A percentile compares a stretch with the other conserved stretches of the same genome.
Evolutionary conservation across 2,329 filamentous ascomycete genomes (phyloP).

Genomic region (Mycosphaerelloides madeirae): DNA sequence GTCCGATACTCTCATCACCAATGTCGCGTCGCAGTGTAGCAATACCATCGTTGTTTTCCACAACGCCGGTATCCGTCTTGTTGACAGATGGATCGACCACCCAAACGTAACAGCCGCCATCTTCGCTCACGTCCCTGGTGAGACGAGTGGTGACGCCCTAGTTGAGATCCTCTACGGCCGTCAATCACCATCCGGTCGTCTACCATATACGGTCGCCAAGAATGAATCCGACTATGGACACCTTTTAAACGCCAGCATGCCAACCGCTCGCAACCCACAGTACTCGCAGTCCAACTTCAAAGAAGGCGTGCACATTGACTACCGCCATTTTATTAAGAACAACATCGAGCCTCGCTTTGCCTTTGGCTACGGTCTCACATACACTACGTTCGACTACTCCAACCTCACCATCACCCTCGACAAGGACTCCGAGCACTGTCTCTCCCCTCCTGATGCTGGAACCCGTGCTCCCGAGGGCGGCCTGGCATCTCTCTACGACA

Average conservation of each 20-base stretch:
- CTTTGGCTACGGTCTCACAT: conserved; percentile 43
- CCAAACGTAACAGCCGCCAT: conserved; percentile 20
- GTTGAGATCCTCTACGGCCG: conserved; percentile 23
- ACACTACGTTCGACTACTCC: conserved; percentile 42
- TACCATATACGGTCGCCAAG: conserved; percentile 30
- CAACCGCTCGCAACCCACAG: conserved; percentile 15
- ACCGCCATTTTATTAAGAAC: conserved; percentile 39
- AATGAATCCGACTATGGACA: conserved; percentile 27
- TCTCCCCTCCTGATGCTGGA: conserved; percentile 14
- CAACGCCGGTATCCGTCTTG: conserved; percentile 28
- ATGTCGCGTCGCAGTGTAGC: conserved; percentile 27
- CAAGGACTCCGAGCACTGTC: conserved; percentile 1
- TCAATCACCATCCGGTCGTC: conserved; percentile 26
- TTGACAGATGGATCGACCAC: conserved; percentile 29
- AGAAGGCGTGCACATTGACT: conserved; percentile 43
- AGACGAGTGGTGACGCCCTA: conserved; percentile 21
- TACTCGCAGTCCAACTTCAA: conserved; percentile 27
- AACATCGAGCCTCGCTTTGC: conserved; percentile 40
- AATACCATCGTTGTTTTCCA: conserved; percentile 32
- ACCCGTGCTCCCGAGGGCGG: conserved; percentile 14
- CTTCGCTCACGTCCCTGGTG: conserved; percentile 19
- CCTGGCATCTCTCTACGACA: conserved; percentile 54
- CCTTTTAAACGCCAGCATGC: conserved; percentile 17
- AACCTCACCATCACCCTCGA: conserved; percentile 9
- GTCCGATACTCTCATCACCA: conserved; percentile 26